These are phyloP conservation scores for Ustilago vetiveriae DNA, from an alignment of 1,284 basidiomycete genomes.

Conservation along the genomic window DNA sequence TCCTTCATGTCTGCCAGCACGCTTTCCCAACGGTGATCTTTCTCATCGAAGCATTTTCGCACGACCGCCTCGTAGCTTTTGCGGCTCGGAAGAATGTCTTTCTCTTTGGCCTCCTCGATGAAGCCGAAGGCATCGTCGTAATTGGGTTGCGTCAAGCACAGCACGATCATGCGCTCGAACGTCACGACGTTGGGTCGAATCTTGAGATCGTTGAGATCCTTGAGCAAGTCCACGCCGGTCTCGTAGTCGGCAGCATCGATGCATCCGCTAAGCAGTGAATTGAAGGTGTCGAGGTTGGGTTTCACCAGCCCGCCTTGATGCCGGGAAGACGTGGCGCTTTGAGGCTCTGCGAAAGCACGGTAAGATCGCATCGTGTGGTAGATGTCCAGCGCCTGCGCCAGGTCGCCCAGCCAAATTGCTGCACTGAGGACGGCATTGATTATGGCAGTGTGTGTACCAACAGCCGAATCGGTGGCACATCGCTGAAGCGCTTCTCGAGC, in stretches of 20 bases:
- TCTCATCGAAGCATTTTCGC: conserved; percentile 41
- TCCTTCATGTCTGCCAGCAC: conserved; percentile 53
- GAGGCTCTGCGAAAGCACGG: neutral
- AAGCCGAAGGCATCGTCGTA: conserved; percentile 56
- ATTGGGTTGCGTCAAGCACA: conserved; percentile 38
- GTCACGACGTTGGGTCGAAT: conserved; percentile 34
- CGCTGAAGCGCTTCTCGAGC: conserved; percentile 23
- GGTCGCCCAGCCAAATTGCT: conserved; percentile 28
- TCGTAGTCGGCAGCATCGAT: conserved; percentile 33
- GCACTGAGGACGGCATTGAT: conserved; percentile 41
- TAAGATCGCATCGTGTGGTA: conserved; percentile 25
- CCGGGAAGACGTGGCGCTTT: neutral
- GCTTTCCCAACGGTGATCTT: conserved; percentile 47
- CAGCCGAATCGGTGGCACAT: conserved; percentile 2
- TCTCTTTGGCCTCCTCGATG: conserved; percentile 52
- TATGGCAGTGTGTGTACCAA: conserved; percentile 20
- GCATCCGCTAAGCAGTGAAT: conserved; percentile 41
- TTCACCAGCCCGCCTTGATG: neutral
- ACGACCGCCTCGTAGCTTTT: conserved; percentile 53
- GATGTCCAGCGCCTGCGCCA: conserved; percentile 34
- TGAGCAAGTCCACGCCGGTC: conserved; percentile 30
- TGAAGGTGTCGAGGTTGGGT: conserved; percentile 42
- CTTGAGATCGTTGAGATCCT: conserved; percentile 18
- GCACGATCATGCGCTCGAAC: conserved; percentile 53
- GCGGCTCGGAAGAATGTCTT: conserved; percentile 33